These are phyloP conservation scores for Pyronema domesticum DNA, from an alignment of 495 filamentous ascomycete genomes.

Conservation along the genomic window DNA sequence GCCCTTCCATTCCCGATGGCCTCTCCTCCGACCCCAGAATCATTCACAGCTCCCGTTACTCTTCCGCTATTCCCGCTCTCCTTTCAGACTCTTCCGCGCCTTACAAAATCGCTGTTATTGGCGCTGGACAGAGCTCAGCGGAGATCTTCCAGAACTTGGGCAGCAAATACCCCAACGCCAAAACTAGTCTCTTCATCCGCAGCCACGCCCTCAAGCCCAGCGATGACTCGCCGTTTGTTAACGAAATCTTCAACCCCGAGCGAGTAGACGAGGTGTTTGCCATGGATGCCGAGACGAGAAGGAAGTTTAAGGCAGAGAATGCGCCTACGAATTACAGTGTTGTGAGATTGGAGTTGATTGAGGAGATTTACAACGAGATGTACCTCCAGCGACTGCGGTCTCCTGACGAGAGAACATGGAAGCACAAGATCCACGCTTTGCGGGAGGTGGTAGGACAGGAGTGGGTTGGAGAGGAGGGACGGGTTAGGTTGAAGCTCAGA, in stretches of 20 bases:
- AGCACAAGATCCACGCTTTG: conserved; percentile 54
- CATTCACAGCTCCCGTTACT: conserved; percentile 82
- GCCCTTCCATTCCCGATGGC: conserved; percentile 51
- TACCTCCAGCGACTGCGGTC: conserved; percentile 66
- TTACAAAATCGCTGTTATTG: conserved; percentile 66
- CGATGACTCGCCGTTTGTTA: conserved; percentile 93
- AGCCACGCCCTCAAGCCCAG: conserved; percentile 67
- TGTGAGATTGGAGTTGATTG: conserved; percentile 70
- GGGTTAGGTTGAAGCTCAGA: conserved; percentile 26
- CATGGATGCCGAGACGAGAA: conserved; percentile 42
- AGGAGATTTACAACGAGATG: conserved; percentile 65
- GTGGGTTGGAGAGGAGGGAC: conserved; percentile 28
- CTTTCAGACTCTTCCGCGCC: conserved; percentile 38
- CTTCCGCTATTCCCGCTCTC: conserved; percentile 40
- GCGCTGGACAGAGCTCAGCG: conserved; percentile 79
- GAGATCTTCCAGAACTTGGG: conserved; percentile 89
- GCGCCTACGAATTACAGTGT: conserved; percentile 85
- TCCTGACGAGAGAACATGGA: conserved; percentile 53
- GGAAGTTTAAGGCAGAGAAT: conserved; percentile 43
- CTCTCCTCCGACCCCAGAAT: conserved; percentile 45
- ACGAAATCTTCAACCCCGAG: conserved; percentile 85
- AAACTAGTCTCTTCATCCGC: conserved; percentile 57
- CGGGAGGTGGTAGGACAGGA: conserved; percentile 44
- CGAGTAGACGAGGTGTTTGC: conserved; percentile 57
- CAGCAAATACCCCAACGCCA: conserved; percentile 61